Evolutionary conservation across 2,329 filamentous ascomycete species (phyloP).

Genomic region (Fusarium dimerum): DNA sequence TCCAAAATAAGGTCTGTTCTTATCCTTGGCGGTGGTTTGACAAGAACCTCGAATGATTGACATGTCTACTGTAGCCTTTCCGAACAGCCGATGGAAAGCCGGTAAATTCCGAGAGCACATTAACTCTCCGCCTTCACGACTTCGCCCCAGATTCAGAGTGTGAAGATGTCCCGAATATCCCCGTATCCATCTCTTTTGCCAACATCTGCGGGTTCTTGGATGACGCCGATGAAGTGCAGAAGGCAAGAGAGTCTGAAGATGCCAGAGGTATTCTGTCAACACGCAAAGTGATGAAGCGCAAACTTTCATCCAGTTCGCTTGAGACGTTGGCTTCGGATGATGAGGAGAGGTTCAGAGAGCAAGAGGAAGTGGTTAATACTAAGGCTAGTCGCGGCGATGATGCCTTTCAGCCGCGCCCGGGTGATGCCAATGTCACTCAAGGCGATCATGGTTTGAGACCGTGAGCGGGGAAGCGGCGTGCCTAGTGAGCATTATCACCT

Average conservation of each 20-base stretch:
- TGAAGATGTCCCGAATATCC: background rate
- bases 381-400: background rate
- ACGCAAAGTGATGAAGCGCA: background rate
- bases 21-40: no score
- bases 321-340: background rate
- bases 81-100: background rate
- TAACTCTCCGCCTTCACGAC: background rate
- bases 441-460: constrained; percentile 1
- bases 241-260: background rate
- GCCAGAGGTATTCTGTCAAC: background rate
- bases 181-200: background rate
- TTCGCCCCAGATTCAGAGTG: background rate
- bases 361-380: background rate
- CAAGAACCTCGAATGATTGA: background rate
- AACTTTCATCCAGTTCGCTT: background rate
- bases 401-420: background rate
- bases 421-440: background rate
- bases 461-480: constrained; percentile 4
- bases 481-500: constrained; percentile 35
- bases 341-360: background rate
- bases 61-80: constrained; percentile 1
- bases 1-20: constrained; percentile 1
- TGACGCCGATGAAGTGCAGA: background rate
- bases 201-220: background rate
- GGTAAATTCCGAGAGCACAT: background rate